Evolutionary conservation across 768 basidiomycete genomes (phyloP).

Genomic region (Boletus pseudo-olivaceus): DNA sequence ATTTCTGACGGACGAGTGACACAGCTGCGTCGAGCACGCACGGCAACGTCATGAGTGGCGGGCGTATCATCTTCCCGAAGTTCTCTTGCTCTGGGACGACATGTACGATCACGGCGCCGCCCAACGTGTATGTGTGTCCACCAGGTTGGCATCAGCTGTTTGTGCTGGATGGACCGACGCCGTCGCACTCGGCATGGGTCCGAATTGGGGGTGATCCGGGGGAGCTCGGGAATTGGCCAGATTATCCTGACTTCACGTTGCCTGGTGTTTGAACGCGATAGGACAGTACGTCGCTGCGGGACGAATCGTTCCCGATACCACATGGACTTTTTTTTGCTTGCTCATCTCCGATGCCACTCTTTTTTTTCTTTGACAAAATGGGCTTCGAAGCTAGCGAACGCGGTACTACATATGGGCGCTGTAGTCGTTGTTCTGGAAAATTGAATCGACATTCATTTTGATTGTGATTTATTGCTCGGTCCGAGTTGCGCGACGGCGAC

Average conservation of each 20-base stretch:
- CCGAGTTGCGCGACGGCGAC: too few species aligned
- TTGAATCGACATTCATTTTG: too few species aligned
- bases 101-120: constrained; percentile 77
- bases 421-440: too few species aligned
- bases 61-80: constrained; percentile 67
- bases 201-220: constrained; percentile 78
- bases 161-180: constrained; percentile 74
- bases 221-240: constrained; percentile 68
- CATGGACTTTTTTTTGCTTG: too few species aligned
- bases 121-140: constrained; percentile 61
- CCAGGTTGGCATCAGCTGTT: constrained; percentile 79
- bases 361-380: too few species aligned
- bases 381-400: too few species aligned
- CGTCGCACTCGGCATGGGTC: constrained; percentile 70
- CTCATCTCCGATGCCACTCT: too few species aligned
- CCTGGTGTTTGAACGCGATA: constrained; percentile 50
- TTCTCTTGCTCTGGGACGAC: constrained; percentile 66
- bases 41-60: constrained; percentile 69
- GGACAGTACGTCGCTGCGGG: too few species aligned
- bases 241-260: constrained; percentile 60
- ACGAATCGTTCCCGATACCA: too few species aligned
- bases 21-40: constrained; percentile 72
- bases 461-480: too few species aligned
- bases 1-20: neutral
- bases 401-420: too few species aligned